Evolutionary conservation across 73 alveolate species (phyloP), one percentile per base, ranked within the genome.

Genomic region (Tetrahymena borealis): DNA sequence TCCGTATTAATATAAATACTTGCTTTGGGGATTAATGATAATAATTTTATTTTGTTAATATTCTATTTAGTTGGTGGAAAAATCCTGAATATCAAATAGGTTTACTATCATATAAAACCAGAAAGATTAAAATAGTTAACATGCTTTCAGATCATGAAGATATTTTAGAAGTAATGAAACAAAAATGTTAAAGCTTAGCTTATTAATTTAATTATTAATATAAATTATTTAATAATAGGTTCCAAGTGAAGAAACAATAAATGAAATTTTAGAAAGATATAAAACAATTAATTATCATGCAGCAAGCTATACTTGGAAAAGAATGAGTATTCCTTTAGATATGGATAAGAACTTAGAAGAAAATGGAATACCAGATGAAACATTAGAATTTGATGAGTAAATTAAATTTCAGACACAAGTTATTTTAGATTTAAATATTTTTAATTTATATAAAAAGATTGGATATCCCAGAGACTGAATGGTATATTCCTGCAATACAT

Each of bases 261-360:
- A 96, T 77, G 99, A 98, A 97, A 98, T 98, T 92, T 96, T 98
- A 33, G 99, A 98, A 92, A 95, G 99, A 93, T 98, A 98, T 95
- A 95, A 97, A 93, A 95, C 94, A 78, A 94, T 94, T 31, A 97
- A 97, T 93, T 99, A 96, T 39, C 99, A 97, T 93, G 99, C 99
- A 38, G 99, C 98, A 32, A 94, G 99, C 78, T 99, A 99, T 91
- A 98, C 99, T 8, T 99, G 99, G 99, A 99, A 99, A 91, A 92
- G 99, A 94, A 94, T 98, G 32, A 99, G 99, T 6, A 94, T 98
- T 92, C 99, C 99, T 33, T 96, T 99, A 90, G 99, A 99, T 94
- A 98, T 98, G 99, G 99, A 98, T 93, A 95, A 94, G 94, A 98
- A 99, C 15, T 94, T 98, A 38, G 99, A 96, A 78, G 99, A 99